Evolutionary conservation across 2,329 filamentous ascomycete species (phyloP), one percentile per base, ranked within the genome.

Genomic region (Ascochyta koolunga): DNA sequence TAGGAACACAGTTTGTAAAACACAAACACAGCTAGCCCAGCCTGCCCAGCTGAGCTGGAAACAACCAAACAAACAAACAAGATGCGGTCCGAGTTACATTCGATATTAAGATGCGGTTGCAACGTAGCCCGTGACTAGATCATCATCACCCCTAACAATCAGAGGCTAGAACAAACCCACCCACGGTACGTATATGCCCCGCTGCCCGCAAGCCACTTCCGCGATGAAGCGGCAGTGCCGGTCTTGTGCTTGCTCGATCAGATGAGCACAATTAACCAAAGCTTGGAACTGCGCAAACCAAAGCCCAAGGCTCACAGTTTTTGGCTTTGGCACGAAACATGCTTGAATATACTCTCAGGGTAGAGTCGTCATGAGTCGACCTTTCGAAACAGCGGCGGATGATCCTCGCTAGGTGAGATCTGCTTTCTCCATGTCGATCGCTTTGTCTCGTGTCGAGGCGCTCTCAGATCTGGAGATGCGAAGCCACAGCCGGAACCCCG

Each of bases 141-240:
- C 35, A 9, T 22, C 18, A 19, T 9, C 18, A 40, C 43, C 44
- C 13, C 9, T 21, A 15, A 24, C 11, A 16, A 38, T 8, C 11
- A 15, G 16, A 35, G 44, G 27, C 51, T 31, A 54, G 51, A 37
- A 36, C 45, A 24, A 16, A 37, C 16, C 25, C 31, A 41, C 36
- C 50, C 42, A 42, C 18, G 31, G 29, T 53, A 43, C 33, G 25
- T 5, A 4, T 13, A 36, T 40, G 8, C 51, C 45, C 51, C 40
- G 36, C 33, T 36, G 31, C 40, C 51, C 41, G 40, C 45, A 54
- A 45, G 45, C 51, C 46, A 50, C 45, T 50, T 19, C 51, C 51
- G 45, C 31, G 18, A 6, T 22, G 16, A 8, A 10, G 29, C 40
- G 39, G 51, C 40, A 36, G 40, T 45, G 45, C 35, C 45, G 36